phyloP scores from a whole-genome alignment of 1,139 yeast genomes.

The Spathaspora sp. region DNA sequence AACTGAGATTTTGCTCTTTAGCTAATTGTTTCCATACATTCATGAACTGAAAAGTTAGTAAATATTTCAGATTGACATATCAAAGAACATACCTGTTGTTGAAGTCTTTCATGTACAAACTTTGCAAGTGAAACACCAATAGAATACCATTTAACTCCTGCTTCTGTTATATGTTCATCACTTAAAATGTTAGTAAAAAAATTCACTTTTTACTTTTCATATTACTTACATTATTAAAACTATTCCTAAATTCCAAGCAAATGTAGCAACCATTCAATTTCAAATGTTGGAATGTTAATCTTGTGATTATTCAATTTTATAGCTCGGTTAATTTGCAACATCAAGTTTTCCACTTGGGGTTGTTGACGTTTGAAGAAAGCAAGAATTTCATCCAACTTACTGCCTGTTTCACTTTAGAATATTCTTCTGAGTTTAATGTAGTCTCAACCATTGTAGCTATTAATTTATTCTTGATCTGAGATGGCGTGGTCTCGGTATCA shows the following conservation, averaged over 20 bases:
- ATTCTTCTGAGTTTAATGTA: slow-evolving; percentile 1
- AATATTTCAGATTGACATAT: not conserved
- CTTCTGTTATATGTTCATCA: slow-evolving; percentile 5
- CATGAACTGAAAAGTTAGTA: slow-evolving; percentile 11
- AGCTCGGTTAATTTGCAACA: slow-evolving; percentile 7
- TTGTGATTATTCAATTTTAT: slow-evolving; percentile 6
- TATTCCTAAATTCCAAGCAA: slow-evolving; percentile 21
- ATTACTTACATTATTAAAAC: slow-evolving; percentile 12
- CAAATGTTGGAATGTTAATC: slow-evolving; percentile 14
- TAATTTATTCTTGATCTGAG: slow-evolving; percentile 5
- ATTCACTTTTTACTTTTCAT: not conserved
- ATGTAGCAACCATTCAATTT: slow-evolving; percentile 22
- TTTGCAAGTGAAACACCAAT: slow-evolving; percentile 10
- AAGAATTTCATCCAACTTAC: slow-evolving; percentile 8
- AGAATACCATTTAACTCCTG: slow-evolving; percentile 11
- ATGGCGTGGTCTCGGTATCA: slow-evolving; percentile 1
- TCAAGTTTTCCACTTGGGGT: slow-evolving; percentile 2
- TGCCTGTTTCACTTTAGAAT: slow-evolving; percentile 4
- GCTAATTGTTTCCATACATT: slow-evolving; percentile 11
- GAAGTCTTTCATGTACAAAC: slow-evolving; percentile 13
- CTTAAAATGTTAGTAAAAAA: slow-evolving; percentile 10
- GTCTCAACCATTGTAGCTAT: slow-evolving; percentile 5
- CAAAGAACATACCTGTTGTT: slow-evolving; percentile 10
- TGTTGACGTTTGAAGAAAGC: slow-evolving; percentile 5
- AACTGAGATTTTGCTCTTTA: slow-evolving; percentile 8